Percentiles rank a stretch among this genome's conserved stretches.
These are phyloP conservation scores for Paraphoma chrysanthemicola DNA, from an alignment of 2,329 filamentous ascomycete genomes.

Conservation along the genomic window DNA sequence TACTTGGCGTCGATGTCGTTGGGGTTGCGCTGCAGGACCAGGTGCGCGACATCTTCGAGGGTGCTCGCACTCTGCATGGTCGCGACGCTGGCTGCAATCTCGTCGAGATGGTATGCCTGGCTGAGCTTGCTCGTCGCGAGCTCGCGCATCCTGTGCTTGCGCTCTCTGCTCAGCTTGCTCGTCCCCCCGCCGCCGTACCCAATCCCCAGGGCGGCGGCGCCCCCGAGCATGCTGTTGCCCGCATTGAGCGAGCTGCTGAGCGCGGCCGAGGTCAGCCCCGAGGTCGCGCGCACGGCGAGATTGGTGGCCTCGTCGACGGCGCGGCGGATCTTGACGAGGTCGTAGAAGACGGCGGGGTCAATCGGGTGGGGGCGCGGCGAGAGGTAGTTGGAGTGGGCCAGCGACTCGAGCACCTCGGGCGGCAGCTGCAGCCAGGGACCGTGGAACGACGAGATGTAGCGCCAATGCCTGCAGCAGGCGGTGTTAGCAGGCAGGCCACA, in stretches of 20 bases:
- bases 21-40: conserved; percentile 75
- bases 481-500: conserved; percentile 14
- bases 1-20: conserved; percentile 78
- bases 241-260: conserved; percentile 64
- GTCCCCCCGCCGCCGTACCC: conserved; percentile 63
- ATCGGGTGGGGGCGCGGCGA: conserved; percentile 77
- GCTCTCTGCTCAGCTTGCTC: conserved; percentile 74
- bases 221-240: conserved; percentile 58
- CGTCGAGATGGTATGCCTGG: conserved; percentile 79
- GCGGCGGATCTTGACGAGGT: conserved; percentile 80
- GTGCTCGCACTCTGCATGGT: conserved; percentile 83
- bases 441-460: conserved; percentile 83
- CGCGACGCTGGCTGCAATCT: conserved; percentile 82
- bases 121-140: conserved; percentile 80
- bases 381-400: conserved; percentile 81
- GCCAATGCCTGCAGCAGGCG: conserved; percentile 71
- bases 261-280: conserved; percentile 71
- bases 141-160: conserved; percentile 80
- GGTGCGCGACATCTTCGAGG: conserved; percentile 75
- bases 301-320: conserved; percentile 82
- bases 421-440: conserved; percentile 84
- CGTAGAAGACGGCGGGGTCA: conserved; percentile 82
- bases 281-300: conserved; percentile 78
- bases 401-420: conserved; percentile 77
- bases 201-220: conserved; percentile 62